Evolutionary conservation across 2,329 filamentous ascomycete genomes (phyloP).

Genomic region (Trichophyton mentagrophytes): DNA sequence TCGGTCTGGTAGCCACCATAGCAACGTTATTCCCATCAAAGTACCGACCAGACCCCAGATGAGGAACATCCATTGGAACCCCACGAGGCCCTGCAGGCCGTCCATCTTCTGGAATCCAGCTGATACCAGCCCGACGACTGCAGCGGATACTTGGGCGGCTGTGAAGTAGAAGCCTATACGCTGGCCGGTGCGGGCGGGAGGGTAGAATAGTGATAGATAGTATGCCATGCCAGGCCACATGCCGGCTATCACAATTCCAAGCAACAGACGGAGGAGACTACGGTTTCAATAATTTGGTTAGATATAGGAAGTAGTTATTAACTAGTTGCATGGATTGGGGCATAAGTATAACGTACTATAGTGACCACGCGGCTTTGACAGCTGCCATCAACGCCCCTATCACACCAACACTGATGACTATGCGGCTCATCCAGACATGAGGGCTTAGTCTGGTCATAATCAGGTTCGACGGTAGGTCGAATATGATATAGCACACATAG

Average conservation of each 20-base stretch:
- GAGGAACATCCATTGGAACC: constrained; percentile 63
- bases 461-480: constrained; percentile 78
- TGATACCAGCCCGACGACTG: constrained; percentile 78
- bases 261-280: constrained; percentile 64
- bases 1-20: constrained; percentile 87
- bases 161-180: constrained; percentile 84
- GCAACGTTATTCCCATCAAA: constrained; percentile 55
- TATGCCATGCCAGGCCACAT: constrained; percentile 96
- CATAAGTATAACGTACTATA: constrained; percentile 45
- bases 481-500: constrained; percentile 83
- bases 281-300: neutral
- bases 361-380: constrained; percentile 68
- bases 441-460: constrained; percentile 77
- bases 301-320: neutral
- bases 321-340: neutral
- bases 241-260: constrained; percentile 77
- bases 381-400: constrained; percentile 75
- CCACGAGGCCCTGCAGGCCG: constrained; percentile 58
- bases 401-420: constrained; percentile 74
- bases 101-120: constrained; percentile 91
- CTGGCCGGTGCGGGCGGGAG: constrained; percentile 72
- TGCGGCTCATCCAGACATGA: constrained; percentile 81
- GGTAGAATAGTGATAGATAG: constrained; percentile 84
- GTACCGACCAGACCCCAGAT: constrained; percentile 68
- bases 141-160: constrained; percentile 74